Evolutionary conservation across 768 basidiomycete species (phyloP), one percentile per base, ranked within the genome.

Genomic region (Boletus sensibilis): DNA sequence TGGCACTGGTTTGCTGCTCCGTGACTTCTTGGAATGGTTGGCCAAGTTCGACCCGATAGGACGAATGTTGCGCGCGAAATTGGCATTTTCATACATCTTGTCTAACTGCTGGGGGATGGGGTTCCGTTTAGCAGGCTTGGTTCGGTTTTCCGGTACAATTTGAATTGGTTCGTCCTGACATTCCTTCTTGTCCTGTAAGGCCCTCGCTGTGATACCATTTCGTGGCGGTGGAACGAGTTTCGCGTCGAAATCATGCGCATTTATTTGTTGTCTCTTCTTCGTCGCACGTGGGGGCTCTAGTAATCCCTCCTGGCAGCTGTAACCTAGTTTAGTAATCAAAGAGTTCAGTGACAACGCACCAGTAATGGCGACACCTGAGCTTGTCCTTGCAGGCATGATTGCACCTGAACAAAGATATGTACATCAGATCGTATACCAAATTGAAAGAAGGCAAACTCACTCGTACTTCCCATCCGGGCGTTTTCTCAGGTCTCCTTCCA

Each of bases 311-410:
- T 84, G 81, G 63, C 91, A 92, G 66, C 91, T 94, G 60, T n/a
- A 40, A 27, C 46, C 47, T 50, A 40, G 50, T 20, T 66, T 52
- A 66, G 61, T 38, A 51, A 50, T 38, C 2, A 10, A 42, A 23
- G 18, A 29, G 25, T 43, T 39, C 44, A 41, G 39, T 59, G 60
- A 14, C 50, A 29, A 60, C 49, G 40, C 76, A 59, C 92, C 92
- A 93, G 35, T 85, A 67, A 74, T 94, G 92, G 25, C 86, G 81
- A 66, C 92, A 94, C 41, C 75, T 78, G 5, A 75, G 72, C 70
- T 92, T 93, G 64, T 91, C 84, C 67, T 87, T 90, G 78, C 92
- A 94, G 21, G 79, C 50, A 62, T 94, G 92, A 61, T 89, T 88
- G 65, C 92, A 94, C 48, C 90, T 91, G 38, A 53, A 11, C 40